A percentile compares a stretch with the other conserved stretches of the same genome.
Evolutionary conservation across 306 rosid genomes (phyloP).

Genomic region (Corylus avellana): DNA sequence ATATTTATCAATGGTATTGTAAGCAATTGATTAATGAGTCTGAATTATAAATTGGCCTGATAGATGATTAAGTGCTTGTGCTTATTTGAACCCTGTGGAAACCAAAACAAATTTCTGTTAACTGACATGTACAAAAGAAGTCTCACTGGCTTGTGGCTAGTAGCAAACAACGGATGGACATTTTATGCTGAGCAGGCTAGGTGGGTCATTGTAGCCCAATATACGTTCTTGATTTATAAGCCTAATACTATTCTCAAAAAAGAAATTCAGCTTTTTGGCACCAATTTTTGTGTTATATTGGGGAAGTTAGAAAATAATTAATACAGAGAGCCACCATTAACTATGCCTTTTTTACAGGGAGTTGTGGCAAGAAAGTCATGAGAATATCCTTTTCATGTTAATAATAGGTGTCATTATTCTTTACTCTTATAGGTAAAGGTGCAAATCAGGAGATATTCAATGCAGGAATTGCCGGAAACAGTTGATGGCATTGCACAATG

Average conservation of each 20-base stretch:
- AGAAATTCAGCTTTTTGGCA: too few species aligned
- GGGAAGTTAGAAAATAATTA: neutral
- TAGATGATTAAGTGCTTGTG: neutral
- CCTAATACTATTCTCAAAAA: too few species aligned
- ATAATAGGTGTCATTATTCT: neutral
- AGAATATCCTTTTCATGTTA: neutral
- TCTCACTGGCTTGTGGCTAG: too few species aligned
- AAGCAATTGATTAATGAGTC: neutral
- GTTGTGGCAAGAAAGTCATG: neutral
- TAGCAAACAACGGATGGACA: too few species aligned
- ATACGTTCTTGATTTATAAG: too few species aligned
- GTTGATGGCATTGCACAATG: conserved; percentile 73
- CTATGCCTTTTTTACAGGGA: neutral
- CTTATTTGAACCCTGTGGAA: neutral
- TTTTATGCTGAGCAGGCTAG: too few species aligned
- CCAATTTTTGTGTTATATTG: neutral
- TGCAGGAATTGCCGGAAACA: conserved; percentile 79
- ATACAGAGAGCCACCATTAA: neutral
- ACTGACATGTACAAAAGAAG: too few species aligned
- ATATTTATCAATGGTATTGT: neutral
- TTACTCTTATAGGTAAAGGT: conserved; percentile 55
- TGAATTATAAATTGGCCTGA: neutral
- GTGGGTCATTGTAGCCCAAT: too few species aligned
- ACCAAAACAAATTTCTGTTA: neutral
- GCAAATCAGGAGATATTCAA: conserved; percentile 64